Base-by-base conservation (phyloP, 208 protist genomes). In the Acanthamoeba healyi region DNA sequence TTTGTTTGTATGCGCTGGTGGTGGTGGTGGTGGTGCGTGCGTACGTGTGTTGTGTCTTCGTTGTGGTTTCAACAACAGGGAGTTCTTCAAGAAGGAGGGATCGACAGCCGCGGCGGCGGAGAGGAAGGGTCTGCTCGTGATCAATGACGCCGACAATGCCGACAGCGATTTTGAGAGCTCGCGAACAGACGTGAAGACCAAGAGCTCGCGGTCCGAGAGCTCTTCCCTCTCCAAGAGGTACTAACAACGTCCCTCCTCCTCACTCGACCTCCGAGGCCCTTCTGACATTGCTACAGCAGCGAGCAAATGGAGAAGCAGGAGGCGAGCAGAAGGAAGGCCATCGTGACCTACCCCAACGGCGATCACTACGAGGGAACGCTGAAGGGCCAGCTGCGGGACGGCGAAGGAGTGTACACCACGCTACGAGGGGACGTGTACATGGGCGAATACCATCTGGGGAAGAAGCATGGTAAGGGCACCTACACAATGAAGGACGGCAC, bases 401-500 rank as follows among this genome's bases (percentile, higher is more conserved):
- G 82, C 19, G 34, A 65, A 17, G 82, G 82, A 5, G 56, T 90
- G 17, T 90, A 90, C 49, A 90, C 44, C 22, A 90, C 82, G 22
- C 44, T 44, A 15, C 12, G 34, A 15, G 82, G 82, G 29, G 82
- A 90, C 32, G 82, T 90, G 24, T 90, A 90, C 56, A 44, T 70
- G 49, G 82, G 82, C 29, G 82, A 44, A 15, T 90, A 90, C 82
- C 56, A 9, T 22, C 9, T 67, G 49, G 82, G 82, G 7, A 90
- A 90, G 56, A 56, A 44, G n/a, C 56, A 90, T 29, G 82, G 82
- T 32, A 40, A 67, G 24, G 82, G 82, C 44, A 90, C 29, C 38
- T 90, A 90, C 49, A 70, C 82, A 15, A 90, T 90, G 82, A 56
- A 90, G 29, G 82, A 90, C 56, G 82, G 82, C 34, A 70, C 82